phyloP scores from a whole-genome alignment of 345 rosid species.

The Salix arbutifolia region DNA sequence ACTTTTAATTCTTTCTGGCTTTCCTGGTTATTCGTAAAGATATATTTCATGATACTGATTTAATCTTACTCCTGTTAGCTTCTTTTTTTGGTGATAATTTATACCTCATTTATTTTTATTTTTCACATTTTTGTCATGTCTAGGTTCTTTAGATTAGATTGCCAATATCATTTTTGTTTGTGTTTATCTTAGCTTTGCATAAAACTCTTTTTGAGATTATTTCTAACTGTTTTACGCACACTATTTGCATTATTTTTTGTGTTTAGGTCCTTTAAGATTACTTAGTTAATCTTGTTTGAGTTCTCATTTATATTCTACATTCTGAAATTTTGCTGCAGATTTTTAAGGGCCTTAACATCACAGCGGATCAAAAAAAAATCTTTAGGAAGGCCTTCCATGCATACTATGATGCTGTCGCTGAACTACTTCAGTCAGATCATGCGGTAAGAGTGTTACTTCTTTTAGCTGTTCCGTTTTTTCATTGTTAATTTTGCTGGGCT shows the following conservation, averaged over 20 bases:
- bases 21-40: not conserved
- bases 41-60: not conserved
- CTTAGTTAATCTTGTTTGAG: not conserved
- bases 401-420: constrained; percentile 77
- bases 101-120: not conserved
- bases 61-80: not conserved
- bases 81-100: not conserved
- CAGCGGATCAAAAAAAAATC: constrained; percentile 82
- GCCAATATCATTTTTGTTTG: not conserved
- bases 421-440: constrained; percentile 90
- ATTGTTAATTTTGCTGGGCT: not conserved
- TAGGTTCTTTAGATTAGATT: not conserved
- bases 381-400: constrained; percentile 71
- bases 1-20: not conserved
- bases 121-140: not conserved
- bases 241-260: not conserved
- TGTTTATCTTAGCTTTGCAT: not conserved
- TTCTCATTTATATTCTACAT: constrained; percentile 3
- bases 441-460: constrained; percentile 47
- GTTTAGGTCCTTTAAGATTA: not conserved
- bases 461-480: not conserved
- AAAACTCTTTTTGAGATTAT: not conserved
- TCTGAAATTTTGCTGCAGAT: constrained; percentile 53
- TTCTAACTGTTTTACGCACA: not conserved
- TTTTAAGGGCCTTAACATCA: constrained; percentile 67